These are phyloP conservation scores for Amanita exitialis DNA, from an alignment of 768 basidiomycete genomes.

Conservation along the genomic window DNA sequence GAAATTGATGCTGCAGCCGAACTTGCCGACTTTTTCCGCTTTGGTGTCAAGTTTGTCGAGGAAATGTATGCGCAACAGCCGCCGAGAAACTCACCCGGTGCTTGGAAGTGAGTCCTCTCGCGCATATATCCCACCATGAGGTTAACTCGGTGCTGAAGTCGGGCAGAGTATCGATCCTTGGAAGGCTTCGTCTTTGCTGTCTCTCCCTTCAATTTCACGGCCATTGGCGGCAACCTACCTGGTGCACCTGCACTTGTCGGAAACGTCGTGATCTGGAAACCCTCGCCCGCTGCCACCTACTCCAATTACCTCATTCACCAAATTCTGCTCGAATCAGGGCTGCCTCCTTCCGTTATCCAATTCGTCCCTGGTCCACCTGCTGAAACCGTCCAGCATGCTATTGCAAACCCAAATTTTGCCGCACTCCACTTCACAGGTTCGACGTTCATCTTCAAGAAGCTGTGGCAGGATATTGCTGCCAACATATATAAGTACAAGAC, in stretches of 20 bases:
- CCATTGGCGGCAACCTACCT: slow-evolving; percentile 93
- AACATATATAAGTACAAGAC: slow-evolving; percentile 83
- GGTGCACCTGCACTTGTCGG: slow-evolving; percentile 90
- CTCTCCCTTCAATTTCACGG: slow-evolving; percentile 98
- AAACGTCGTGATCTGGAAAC: slow-evolving; percentile 96
- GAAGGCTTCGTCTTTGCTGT: slow-evolving; percentile 98
- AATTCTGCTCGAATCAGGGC: slow-evolving; percentile 87
- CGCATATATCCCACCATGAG: neutral
- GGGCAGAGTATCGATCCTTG: slow-evolving; percentile 92
- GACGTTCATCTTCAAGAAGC: slow-evolving; percentile 86
- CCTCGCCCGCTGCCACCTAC: slow-evolving; percentile 90
- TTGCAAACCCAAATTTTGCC: slow-evolving; percentile 71
- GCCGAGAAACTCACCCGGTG: slow-evolving; percentile 69
- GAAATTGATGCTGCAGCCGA: slow-evolving; percentile 99
- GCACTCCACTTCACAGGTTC: slow-evolving; percentile 96
- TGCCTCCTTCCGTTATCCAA: slow-evolving; percentile 93
- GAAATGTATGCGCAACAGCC: slow-evolving; percentile 92
- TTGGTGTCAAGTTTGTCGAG: slow-evolving; percentile 94
- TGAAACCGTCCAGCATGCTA: slow-evolving; percentile 77
- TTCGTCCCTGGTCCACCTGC: slow-evolving; percentile 88
- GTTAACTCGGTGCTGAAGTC: slow-evolving; percentile 35
- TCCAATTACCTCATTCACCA: slow-evolving; percentile 90
- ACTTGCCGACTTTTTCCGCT: slow-evolving; percentile 92
- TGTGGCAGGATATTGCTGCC: slow-evolving; percentile 91
- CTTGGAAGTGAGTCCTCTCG: slow-evolving; percentile 78